Percentiles rank a stretch among this genome's conserved stretches.
These are phyloP conservation scores for Rusavskia elegans DNA, from an alignment of 495 filamentous ascomycete species.

Conservation along the genomic window DNA sequence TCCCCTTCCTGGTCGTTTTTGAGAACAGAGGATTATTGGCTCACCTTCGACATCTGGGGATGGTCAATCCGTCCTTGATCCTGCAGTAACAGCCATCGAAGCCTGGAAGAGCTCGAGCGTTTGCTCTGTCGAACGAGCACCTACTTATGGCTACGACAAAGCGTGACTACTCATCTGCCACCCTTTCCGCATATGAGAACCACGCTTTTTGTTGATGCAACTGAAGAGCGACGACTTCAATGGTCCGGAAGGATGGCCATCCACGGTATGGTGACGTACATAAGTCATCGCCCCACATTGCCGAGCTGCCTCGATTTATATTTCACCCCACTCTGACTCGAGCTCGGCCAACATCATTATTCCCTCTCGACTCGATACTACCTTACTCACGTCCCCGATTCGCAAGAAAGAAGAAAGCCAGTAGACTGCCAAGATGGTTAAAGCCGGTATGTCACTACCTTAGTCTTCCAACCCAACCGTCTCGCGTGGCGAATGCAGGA, in stretches of 20 bases:
- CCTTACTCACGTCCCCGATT: background rate
- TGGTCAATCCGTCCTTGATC: no score
- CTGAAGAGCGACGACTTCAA: background rate
- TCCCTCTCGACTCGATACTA: background rate
- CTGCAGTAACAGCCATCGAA: no score
- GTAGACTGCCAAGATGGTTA: slow-evolving; percentile 66
- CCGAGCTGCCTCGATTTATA: background rate
- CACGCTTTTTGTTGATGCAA: no score
- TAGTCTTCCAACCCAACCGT: background rate
- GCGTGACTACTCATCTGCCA: no score
- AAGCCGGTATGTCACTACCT: slow-evolving; percentile 66
- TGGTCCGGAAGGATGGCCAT: background rate
- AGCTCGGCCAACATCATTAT: background rate
- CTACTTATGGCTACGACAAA: no score
- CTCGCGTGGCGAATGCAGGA: background rate
- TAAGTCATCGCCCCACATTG: background rate
- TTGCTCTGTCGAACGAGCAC: no score
- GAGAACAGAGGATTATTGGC: no score
- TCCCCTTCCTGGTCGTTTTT: no score
- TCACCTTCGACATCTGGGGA: no score
- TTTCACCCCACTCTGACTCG: background rate
- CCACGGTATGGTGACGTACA: background rate
- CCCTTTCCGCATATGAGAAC: no score
- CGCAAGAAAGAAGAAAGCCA: background rate
- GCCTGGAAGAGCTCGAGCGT: no score